Evolutionary conservation across 306 rosid species (phyloP).

Genomic region (Lithocarpus polystachyus): DNA sequence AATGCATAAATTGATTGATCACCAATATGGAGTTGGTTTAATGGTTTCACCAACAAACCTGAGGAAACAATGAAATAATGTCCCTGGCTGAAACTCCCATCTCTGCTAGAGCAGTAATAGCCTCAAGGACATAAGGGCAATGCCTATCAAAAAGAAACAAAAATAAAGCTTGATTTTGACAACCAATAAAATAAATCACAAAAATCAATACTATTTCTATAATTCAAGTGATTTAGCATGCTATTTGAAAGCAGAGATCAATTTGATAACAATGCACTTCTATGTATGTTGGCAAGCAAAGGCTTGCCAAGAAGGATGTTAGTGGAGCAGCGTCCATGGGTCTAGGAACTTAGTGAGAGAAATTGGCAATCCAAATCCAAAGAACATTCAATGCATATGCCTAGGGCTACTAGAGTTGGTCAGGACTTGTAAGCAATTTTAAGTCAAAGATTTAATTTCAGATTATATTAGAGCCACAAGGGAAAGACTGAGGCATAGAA

Average conservation of each 20-base stretch:
- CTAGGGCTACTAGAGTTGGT: background rate
- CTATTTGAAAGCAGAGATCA: background rate
- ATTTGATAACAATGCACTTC: background rate
- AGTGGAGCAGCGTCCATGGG: background rate
- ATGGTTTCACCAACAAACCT: constrained; percentile 54
- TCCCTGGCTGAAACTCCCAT: constrained; percentile 76
- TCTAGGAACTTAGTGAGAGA: background rate
- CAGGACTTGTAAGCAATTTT: background rate
- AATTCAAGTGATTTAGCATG: background rate
- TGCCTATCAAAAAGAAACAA: constrained; percentile 53
- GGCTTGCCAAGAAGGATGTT: background rate
- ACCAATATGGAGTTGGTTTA: background rate
- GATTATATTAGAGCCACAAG: background rate
- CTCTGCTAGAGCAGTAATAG: constrained; percentile 82
- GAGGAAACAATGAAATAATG: constrained; percentile 85
- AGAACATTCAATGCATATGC: background rate
- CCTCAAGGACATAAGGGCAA: constrained; percentile 84
- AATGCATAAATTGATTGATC: background rate
- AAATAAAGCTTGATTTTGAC: constrained; percentile 24
- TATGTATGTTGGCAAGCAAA: background rate
- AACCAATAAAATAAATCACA: constrained; percentile 2
- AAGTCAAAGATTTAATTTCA: background rate
- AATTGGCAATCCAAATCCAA: background rate
- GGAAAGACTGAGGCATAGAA: background rate
- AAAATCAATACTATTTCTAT: background rate